A percentile compares a stretch with the other conserved stretches of the same genome.
These are phyloP conservation scores for Blepharisma japonicum DNA, from an alignment of 73 alveolate genomes.

Conservation along the genomic window DNA sequence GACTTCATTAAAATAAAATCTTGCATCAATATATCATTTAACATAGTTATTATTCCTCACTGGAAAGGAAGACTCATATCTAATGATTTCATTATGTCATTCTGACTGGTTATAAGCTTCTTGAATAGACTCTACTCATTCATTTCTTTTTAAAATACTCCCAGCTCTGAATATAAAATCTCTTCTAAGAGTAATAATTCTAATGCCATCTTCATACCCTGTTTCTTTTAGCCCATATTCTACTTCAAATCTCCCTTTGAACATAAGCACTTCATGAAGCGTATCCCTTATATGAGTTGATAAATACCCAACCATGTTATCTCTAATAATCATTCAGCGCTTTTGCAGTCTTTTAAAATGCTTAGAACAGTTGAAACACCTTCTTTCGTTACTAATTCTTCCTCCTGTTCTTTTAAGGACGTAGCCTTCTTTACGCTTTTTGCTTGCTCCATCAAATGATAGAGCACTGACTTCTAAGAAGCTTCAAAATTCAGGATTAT, in stretches of 20 bases:
- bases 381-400: slow-evolving; percentile 5
- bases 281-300: neutral
- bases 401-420: slow-evolving; percentile 43
- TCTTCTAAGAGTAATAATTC: slow-evolving; percentile 38
- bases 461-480: neutral
- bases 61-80: slow-evolving; percentile 57
- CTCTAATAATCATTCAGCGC: slow-evolving; percentile 36
- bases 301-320: slow-evolving; percentile 30
- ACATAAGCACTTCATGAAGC: slow-evolving; percentile 31
- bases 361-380: slow-evolving; percentile 20
- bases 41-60: slow-evolving; percentile 38
- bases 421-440: slow-evolving; percentile 36
- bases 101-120: slow-evolving; percentile 39
- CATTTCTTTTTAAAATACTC: slow-evolving; percentile 19
- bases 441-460: slow-evolving; percentile 28
- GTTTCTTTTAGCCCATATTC: slow-evolving; percentile 36
- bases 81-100: slow-evolving; percentile 30
- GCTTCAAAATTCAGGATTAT: no score
- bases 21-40: slow-evolving; percentile 58
- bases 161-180: slow-evolving; percentile 34
- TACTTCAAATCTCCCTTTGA: slow-evolving; percentile 41
- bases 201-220: slow-evolving; percentile 40
- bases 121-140: slow-evolving; percentile 31
- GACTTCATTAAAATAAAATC: slow-evolving; percentile 35
- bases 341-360: slow-evolving; percentile 31